Conservation (phyloP, 2,329 filamentous ascomycete genomes). For the Aspergillus sp. region DNA sequence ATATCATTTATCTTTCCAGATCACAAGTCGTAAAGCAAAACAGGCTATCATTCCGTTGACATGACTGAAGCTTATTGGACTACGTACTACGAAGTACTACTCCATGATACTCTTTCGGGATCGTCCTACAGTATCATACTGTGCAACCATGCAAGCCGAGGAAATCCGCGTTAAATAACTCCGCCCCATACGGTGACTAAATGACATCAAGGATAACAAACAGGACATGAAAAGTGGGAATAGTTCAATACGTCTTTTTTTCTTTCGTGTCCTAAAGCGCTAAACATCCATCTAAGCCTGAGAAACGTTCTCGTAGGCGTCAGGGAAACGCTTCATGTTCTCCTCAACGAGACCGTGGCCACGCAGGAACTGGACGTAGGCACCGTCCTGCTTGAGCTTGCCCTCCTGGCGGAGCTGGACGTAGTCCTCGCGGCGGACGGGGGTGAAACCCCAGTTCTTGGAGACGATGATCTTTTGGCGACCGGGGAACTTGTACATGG, state of each 20-base stretch:
- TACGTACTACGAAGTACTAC: neutral
- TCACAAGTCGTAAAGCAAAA: too few species aligned
- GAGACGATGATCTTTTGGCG: conserved; percentile 99
- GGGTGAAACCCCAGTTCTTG: conserved; percentile 99
- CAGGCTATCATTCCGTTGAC: too few species aligned
- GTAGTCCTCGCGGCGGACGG: conserved; percentile 96
- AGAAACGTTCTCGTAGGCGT: conserved; percentile 63
- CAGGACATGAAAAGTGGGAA: conserved; percentile 2
- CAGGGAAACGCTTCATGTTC: conserved; percentile 95
- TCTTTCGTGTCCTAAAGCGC: neutral
- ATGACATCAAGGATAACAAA: conserved; percentile 4
- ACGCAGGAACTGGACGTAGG: conserved; percentile 98
- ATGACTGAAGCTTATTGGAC: too few species aligned
- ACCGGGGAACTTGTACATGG: conserved; percentile 99
- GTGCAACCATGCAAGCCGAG: neutral
- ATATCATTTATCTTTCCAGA: too few species aligned
- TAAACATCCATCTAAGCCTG: conserved; percentile 43
- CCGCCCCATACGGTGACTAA: conserved; percentile 2
- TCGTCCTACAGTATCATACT: neutral
- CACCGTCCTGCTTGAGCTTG: conserved; percentile 94
- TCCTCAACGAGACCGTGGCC: conserved; percentile 83
- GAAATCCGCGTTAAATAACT: conserved; percentile 5
- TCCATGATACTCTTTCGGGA: too few species aligned
- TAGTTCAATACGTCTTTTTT: conserved; percentile 1
- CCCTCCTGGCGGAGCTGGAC: conserved; percentile 91